These are phyloP conservation scores for Escallonia rubra DNA, from an alignment of 129 eudicot genomes.

Conservation along the genomic window DNA sequence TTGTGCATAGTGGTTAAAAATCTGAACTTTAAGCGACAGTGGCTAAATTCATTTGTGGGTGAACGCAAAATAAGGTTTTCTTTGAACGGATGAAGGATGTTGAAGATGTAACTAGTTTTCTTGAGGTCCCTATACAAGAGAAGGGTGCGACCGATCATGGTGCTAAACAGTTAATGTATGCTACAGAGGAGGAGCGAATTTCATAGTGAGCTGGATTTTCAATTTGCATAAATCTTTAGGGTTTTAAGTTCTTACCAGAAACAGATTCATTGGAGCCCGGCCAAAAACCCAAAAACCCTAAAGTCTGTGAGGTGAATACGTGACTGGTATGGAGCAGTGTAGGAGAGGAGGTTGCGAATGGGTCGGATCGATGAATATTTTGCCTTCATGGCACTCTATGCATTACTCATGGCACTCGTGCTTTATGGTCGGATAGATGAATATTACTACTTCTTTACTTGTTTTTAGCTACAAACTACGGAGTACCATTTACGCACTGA, in stretches of 20 bases:
- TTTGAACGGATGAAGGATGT: constrained; percentile 11
- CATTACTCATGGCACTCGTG: too few relatives aligned
- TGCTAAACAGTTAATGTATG: neutral
- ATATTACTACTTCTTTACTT: too few relatives aligned
- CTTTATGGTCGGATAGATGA: too few relatives aligned
- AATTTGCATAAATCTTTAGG: too few relatives aligned
- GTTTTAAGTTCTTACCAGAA: constrained; percentile 3
- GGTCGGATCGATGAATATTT: too few relatives aligned
- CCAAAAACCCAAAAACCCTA: neutral
- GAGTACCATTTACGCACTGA: too few relatives aligned
- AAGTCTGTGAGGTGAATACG: too few relatives aligned
- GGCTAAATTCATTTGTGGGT: neutral
- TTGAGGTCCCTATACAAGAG: constrained; percentile 7
- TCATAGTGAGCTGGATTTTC: too few relatives aligned
- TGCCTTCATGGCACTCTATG: too few relatives aligned
- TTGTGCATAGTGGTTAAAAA: neutral
- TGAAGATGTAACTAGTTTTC: constrained; percentile 26
- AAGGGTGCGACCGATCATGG: constrained; percentile 31
- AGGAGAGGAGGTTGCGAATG: too few relatives aligned
- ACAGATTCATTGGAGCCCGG: neutral
- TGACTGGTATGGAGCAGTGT: too few relatives aligned
- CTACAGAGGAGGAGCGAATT: neutral
- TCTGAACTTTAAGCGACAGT: constrained; percentile 7
- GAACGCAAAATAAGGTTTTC: neutral
- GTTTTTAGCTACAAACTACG: too few relatives aligned